Conservation (phyloP, 148 eudicot genomes). For the Linanthus parryae region DNA sequence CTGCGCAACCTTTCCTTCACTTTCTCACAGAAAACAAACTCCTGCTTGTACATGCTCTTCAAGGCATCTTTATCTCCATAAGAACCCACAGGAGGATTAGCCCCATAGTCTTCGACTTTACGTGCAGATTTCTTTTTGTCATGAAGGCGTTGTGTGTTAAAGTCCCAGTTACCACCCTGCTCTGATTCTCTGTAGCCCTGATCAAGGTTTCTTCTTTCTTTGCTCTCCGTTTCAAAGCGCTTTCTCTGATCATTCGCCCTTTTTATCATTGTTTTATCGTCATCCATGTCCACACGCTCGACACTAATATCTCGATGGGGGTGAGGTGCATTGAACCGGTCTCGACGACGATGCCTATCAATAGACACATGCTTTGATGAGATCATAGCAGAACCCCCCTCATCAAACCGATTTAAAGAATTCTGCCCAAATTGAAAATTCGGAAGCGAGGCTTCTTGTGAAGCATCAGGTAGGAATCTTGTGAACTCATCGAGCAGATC, state of each 20-base stretch:
- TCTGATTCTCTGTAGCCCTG: conserved; percentile 66
- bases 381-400: conserved; percentile 54
- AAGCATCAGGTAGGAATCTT: conserved; percentile 88
- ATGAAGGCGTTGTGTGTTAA: conserved; percentile 39
- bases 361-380: conserved; percentile 40
- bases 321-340: conserved; percentile 47
- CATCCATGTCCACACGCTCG: conserved; percentile 72
- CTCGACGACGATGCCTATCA: conserved; percentile 83
- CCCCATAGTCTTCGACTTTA: conserved; percentile 60
- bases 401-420: conserved; percentile 44
- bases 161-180: conserved; percentile 48
- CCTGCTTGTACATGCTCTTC: conserved; percentile 72
- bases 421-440: conserved; percentile 48
- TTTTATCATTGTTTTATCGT: conserved; percentile 54
- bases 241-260: conserved; percentile 73
- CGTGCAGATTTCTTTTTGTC: conserved; percentile 65
- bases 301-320: conserved; percentile 56
- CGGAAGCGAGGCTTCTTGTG: conserved; percentile 49
- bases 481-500: conserved; percentile 93
- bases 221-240: conserved; percentile 69
- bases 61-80: conserved; percentile 68
- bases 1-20: conserved; percentile 83
- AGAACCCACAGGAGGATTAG: conserved; percentile 24
- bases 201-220: conserved; percentile 62
- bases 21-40: conserved; percentile 79